Evolutionary conservation across 1,284 basidiomycete genomes (phyloP).

Genomic region (Amylostereum areolatum): DNA sequence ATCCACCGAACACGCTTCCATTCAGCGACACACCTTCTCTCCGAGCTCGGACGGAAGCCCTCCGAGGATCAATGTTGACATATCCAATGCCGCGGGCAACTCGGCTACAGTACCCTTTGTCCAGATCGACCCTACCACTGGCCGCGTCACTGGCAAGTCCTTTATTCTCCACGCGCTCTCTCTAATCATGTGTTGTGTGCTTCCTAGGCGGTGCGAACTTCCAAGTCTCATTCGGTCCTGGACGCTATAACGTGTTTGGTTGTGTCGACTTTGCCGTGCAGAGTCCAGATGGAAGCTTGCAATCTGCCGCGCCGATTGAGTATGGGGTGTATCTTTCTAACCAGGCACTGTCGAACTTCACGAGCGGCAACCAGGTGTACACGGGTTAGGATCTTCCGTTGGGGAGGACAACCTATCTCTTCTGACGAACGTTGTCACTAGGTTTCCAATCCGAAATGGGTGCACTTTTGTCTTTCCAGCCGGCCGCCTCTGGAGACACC

Average conservation of each 20-base stretch:
- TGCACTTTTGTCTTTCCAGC: slow-evolving; percentile 45
- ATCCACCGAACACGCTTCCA: slow-evolving; percentile 45
- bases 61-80: slow-evolving; percentile 48
- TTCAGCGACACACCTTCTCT: slow-evolving; percentile 40
- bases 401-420: slow-evolving; percentile 7
- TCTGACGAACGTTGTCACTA: slow-evolving; percentile 3
- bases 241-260: slow-evolving; percentile 50
- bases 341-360: slow-evolving; percentile 40
- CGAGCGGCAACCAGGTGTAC: slow-evolving; percentile 42
- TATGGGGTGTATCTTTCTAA: slow-evolving; percentile 51
- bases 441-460: slow-evolving; percentile 38
- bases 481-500: slow-evolving; percentile 29
- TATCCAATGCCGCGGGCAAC: slow-evolving; percentile 53
- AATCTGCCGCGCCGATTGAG: slow-evolving; percentile 34
- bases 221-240: slow-evolving; percentile 48
- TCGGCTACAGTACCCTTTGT: slow-evolving; percentile 37
- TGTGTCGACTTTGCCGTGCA: slow-evolving; percentile 57
- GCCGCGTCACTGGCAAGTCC: slow-evolving; percentile 32
- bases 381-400: slow-evolving; percentile 27
- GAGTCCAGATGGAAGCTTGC: slow-evolving; percentile 21
- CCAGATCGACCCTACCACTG: slow-evolving; percentile 38
- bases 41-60: slow-evolving; percentile 19
- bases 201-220: slow-evolving; percentile 29
- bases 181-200: background rate
- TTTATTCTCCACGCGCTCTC: background rate